Percentiles rank a stretch among this genome's conserved stretches.
Evolutionary conservation across 129 eudicot species (phyloP).

Genomic region (Ambrosia artemisiifolia): DNA sequence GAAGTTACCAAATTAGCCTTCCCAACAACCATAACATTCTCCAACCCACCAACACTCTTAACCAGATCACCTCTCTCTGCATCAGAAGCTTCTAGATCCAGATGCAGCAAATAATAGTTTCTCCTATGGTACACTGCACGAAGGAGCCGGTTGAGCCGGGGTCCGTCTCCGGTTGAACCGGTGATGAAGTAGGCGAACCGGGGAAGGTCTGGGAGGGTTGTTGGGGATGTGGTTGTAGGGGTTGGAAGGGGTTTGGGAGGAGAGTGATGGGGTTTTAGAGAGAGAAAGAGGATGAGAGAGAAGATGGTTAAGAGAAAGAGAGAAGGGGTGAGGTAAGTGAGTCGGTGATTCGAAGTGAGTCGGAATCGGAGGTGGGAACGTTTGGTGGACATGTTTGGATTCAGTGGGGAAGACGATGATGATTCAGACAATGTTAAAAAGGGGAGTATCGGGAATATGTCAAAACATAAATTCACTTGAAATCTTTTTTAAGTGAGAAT

Average conservation of each 20-base stretch:
- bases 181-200: slow-evolving; percentile 74
- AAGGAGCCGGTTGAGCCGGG: slow-evolving; percentile 53
- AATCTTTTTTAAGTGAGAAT: not conserved
- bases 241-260: not conserved
- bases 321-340: slow-evolving; percentile 43
- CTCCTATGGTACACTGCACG: slow-evolving; percentile 72
- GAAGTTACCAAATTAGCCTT: slow-evolving; percentile 66
- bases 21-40: slow-evolving; percentile 70
- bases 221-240: slow-evolving; percentile 15
- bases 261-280: slow-evolving; percentile 23
- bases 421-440: not conserved
- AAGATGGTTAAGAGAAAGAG: slow-evolving; percentile 32
- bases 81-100: slow-evolving; percentile 75
- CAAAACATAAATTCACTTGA: not conserved
- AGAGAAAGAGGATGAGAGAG: slow-evolving; percentile 43
- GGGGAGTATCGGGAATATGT: not conserved
- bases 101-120: slow-evolving; percentile 66
- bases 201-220: slow-evolving; percentile 44
- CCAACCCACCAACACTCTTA: slow-evolving; percentile 36
- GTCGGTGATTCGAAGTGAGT: slow-evolving; percentile 30
- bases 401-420: slow-evolving; percentile 22
- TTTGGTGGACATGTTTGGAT: slow-evolving; percentile 21
- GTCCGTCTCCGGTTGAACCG: slow-evolving; percentile 56
- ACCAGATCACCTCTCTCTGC: slow-evolving; percentile 61
- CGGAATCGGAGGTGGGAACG: slow-evolving; percentile 27